Percentiles rank a stretch among this genome's conserved stretches.
phyloP scores from a whole-genome alignment of 768 basidiomycete genomes.

The Mycena amicta region DNA sequence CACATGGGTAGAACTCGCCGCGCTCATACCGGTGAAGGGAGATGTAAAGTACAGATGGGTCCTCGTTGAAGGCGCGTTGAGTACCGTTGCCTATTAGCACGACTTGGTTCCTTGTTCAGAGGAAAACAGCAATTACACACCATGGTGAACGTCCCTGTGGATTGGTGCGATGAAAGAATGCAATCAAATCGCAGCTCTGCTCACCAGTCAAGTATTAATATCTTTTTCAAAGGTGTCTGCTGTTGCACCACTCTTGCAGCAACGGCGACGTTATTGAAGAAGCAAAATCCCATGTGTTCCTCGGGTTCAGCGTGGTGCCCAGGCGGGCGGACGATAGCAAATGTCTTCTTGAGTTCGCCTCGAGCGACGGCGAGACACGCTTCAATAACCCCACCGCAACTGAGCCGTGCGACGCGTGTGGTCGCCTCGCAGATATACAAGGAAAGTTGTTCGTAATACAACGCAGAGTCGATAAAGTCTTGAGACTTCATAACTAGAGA shows the following conservation, averaged over 20 bases:
- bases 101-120: background rate
- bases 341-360: constrained; percentile 76
- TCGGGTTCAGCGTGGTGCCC: constrained; percentile 99
- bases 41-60: constrained; percentile 88
- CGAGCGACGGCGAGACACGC: constrained; percentile 85
- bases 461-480: constrained; percentile 71
- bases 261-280: constrained; percentile 98
- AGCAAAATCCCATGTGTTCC: constrained; percentile 98
- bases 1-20: constrained; percentile 91
- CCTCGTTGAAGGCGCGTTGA: constrained; percentile 93
- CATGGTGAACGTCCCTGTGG: constrained; percentile 92
- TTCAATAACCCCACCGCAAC: constrained; percentile 94
- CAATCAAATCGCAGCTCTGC: constrained; percentile 29
- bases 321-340: constrained; percentile 96
- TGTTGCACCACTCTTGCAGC: constrained; percentile 83
- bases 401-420: constrained; percentile 80
- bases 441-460: constrained; percentile 88
- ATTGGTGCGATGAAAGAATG: background rate
- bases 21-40: constrained; percentile 95
- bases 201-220: constrained; percentile 95
- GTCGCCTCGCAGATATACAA: constrained; percentile 90
- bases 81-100: constrained; percentile 83
- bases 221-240: constrained; percentile 68
- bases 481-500: constrained; percentile 70
- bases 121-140: constrained; percentile 40